A percentile compares a stretch with the other conserved stretches of the same genome.
These are phyloP conservation scores for Linum lewisii DNA, from an alignment of 345 rosid species.

Conservation along the genomic window DNA sequence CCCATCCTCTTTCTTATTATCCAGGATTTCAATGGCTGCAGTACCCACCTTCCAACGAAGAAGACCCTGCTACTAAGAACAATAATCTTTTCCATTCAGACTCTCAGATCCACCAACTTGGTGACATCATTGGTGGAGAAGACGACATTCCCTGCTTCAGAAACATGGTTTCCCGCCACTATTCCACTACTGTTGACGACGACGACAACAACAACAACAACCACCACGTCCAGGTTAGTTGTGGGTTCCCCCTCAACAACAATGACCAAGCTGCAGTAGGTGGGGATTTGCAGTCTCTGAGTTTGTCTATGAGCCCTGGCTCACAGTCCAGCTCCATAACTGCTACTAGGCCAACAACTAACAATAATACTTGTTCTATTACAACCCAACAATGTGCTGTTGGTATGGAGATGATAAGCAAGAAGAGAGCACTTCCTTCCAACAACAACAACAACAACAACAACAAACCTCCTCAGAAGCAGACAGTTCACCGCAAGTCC, in stretches of 20 bases:
- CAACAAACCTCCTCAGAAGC: conserved; percentile 47
- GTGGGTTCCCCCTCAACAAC: conserved; percentile 13
- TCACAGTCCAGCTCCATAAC: conserved; percentile 41
- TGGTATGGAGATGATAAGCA: conserved; percentile 30
- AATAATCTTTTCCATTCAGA: too few species aligned
- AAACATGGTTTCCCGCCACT: too few species aligned
- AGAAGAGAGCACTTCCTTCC: conserved; percentile 44
- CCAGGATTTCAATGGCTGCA: neutral
- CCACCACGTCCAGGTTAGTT: conserved; percentile 19
- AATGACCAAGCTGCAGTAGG: conserved; percentile 9
- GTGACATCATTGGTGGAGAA: too few species aligned
- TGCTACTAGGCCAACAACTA: conserved; percentile 20
- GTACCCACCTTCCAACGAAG: too few species aligned
- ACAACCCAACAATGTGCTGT: conserved; percentile 22
- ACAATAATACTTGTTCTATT: conserved; percentile 11
- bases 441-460: too few species aligned
- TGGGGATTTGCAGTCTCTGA: conserved; percentile 33
- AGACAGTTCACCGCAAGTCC: conserved; percentile 69
- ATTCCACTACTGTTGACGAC: too few species aligned
- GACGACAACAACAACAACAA: conserved; percentile 22
- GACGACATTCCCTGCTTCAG: neutral
- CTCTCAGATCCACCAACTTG: too few species aligned
- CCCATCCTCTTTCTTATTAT: neutral
- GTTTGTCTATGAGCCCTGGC: conserved; percentile 46
- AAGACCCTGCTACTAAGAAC: too few species aligned